Evolutionary conservation across 306 rosid genomes (phyloP), one percentile per base, ranked within the genome.

Genomic region (Citrullus colocynthis): DNA sequence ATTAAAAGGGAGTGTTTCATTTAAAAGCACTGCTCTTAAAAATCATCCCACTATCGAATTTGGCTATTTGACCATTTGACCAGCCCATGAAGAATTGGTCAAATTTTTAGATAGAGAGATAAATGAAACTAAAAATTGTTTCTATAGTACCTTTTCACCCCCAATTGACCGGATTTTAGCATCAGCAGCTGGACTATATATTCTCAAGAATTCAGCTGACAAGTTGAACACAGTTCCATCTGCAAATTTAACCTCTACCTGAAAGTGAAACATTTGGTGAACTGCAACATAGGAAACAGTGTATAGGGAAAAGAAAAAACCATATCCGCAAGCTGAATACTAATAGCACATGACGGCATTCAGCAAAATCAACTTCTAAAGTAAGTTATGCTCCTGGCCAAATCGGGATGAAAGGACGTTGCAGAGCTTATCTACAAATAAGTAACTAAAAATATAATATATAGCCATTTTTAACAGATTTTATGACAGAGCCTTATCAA

Each of bases 101-200:
- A 13, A 1, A 30, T 8, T 37, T 65, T 65, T 4, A 17, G 73
- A 37, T 36, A 16, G 42, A 63, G 30, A 30, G 42, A 8, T 30
- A 63, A 37, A 41, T 37, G 44, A 82, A 73, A 59, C 36, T 57
- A 56, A 61, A 62, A 70, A 11, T 42, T 52, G 55, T 45, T 63
- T 57, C 51, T 37, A 78, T 30, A 74, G 61, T 84, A 93, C 98
- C 98, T 93, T 93, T 82, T 91, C 92, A 52, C 96, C 96, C 17
- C 90, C 90, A 61, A 93, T 86, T 74, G 97, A 86, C 85, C 91
- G 89, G 57, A 91, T 14, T 84, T 90, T 93, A 75, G 89, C 91
- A 84, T 93, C 96, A 86, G 81, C 97, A 61, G 98, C 97, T 17
- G 96, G 98, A 78, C 98, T 93, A 60, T 82, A 78, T 48, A 91